phyloP scores from a whole-genome alignment of 139 green algal genomes.

The Volvox africanus region DNA sequence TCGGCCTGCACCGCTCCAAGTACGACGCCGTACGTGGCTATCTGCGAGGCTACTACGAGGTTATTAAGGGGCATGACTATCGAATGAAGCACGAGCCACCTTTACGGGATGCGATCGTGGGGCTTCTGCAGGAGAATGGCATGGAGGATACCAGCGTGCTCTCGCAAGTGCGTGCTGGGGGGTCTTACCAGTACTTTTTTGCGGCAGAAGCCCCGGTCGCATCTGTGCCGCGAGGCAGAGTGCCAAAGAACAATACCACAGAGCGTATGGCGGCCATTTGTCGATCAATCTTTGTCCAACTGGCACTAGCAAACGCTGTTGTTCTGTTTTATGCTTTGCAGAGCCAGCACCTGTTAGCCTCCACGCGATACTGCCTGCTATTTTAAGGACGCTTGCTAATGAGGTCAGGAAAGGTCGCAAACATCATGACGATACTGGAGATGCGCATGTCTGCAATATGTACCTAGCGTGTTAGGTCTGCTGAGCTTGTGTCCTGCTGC shows the following conservation, averaged over 20 bases:
- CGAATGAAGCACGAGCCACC: neutral
- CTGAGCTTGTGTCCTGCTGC: neutral
- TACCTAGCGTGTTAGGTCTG: neutral
- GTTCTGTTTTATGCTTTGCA: no score
- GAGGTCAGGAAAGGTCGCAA: no score
- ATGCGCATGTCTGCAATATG: neutral
- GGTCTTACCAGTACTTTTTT: neutral
- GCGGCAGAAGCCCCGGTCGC: no score
- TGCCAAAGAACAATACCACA: neutral
- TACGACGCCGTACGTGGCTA: neutral
- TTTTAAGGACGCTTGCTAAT: no score
- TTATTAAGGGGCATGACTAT: slow-evolving; percentile 22
- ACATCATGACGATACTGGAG: no score
- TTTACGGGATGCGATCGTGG: neutral
- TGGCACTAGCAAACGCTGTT: no score
- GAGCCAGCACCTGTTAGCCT: no score
- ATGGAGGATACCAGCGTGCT: neutral
- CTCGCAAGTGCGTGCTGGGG: neutral
- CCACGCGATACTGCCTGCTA: no score
- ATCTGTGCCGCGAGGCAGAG: no score
- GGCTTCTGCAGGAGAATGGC: neutral
- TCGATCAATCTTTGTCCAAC: no score
- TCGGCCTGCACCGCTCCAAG: neutral
- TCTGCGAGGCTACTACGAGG: neutral
- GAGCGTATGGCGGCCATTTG: no score